These are phyloP conservation scores for Polysphondylium violaceum DNA, from an alignment of 78 protist species.

Conservation along the genomic window DNA sequence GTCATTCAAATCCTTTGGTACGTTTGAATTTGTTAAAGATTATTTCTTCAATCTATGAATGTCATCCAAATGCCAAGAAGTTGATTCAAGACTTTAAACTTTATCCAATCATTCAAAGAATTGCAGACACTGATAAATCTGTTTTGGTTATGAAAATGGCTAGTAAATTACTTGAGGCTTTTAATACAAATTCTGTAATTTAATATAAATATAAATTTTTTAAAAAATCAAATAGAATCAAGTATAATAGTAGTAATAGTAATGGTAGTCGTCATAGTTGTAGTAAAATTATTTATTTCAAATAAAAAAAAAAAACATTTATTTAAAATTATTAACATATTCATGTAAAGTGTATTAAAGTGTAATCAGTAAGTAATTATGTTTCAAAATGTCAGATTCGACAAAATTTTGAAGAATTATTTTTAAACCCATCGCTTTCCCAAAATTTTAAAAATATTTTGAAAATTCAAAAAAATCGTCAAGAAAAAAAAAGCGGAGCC, in stretches of 20 bases:
- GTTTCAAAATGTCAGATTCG: too few relatives aligned
- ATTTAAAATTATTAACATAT: too few relatives aligned
- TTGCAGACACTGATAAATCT: slow-evolving; percentile 67
- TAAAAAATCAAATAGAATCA: background rate
- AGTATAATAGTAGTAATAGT: background rate
- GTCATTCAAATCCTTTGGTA: slow-evolving; percentile 48
- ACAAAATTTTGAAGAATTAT: too few relatives aligned
- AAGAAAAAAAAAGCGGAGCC: too few relatives aligned
- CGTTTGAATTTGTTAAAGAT: slow-evolving; percentile 64
- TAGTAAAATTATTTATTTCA: background rate
- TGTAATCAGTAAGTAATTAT: background rate
- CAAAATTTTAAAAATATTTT: too few relatives aligned
- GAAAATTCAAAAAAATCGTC: too few relatives aligned
- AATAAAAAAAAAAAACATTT: too few relatives aligned
- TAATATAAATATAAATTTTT: slow-evolving; percentile 1
- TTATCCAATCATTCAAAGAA: slow-evolving; percentile 58
- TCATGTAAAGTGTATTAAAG: background rate
- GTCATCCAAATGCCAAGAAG: slow-evolving; percentile 74
- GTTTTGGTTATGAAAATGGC: slow-evolving; percentile 65
- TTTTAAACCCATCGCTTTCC: too few relatives aligned
- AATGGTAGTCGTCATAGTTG: too few relatives aligned
- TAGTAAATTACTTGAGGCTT: slow-evolving; percentile 63
- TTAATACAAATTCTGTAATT: slow-evolving; percentile 68
- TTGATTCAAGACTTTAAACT: slow-evolving; percentile 72
- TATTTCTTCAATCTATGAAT: slow-evolving; percentile 49